These are phyloP conservation scores for Pachyrhizus erosus DNA, from an alignment of 306 rosid genomes.

Conservation along the genomic window DNA sequence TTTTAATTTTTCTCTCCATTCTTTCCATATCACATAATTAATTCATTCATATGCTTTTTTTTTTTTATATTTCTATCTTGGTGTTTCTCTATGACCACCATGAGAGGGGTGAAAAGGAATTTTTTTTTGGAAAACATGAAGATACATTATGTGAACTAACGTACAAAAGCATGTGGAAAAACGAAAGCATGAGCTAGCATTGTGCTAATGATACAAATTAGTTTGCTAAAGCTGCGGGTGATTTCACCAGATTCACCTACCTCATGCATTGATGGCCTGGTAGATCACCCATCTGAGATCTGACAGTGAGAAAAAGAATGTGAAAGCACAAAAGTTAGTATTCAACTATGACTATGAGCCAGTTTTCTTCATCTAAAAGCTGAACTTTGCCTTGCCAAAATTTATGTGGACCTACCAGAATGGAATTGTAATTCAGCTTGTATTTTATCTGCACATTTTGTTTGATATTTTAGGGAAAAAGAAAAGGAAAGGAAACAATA, in stretches of 20 bases:
- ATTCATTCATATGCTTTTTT: no score
- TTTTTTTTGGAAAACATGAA: no score
- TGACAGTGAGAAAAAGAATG: constrained; percentile 11
- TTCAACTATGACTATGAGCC: not conserved
- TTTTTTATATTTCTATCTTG: no score
- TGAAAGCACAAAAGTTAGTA: not conserved
- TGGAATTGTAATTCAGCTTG: not conserved
- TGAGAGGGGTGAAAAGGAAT: not conserved
- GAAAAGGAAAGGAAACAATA: not conserved
- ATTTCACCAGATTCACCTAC: constrained; percentile 18
- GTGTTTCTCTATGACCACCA: no score
- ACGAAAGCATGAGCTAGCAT: not conserved
- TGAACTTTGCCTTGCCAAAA: not conserved
- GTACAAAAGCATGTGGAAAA: constrained; percentile 1
- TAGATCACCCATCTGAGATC: not conserved
- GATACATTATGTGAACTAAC: no score
- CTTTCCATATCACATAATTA: no score
- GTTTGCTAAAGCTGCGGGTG: constrained; percentile 5
- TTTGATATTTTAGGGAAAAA: not conserved
- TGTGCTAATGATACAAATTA: not conserved
- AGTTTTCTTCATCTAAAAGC: not conserved
- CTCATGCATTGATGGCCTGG: not conserved
- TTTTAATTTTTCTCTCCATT: no score
- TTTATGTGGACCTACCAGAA: not conserved
- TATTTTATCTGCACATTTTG: not conserved